phyloP scores from a whole-genome alignment of 345 rosid genomes.

The Gossypium turneri region DNA sequence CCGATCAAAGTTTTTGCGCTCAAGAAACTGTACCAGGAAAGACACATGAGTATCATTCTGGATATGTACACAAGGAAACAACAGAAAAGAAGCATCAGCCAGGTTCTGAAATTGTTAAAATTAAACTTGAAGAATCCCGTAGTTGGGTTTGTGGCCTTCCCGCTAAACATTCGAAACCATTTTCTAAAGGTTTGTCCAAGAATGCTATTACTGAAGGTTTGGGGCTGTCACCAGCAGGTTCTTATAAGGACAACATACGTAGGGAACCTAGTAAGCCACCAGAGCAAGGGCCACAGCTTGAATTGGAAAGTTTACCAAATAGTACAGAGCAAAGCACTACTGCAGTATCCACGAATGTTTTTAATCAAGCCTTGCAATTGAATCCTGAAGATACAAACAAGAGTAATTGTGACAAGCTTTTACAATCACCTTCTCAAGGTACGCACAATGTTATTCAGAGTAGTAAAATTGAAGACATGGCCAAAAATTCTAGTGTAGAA shows the following conservation, averaged over 20 bases:
- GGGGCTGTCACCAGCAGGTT: no score
- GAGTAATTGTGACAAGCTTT: conserved; percentile 6
- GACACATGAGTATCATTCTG: conserved; percentile 10
- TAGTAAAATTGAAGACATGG: conserved; percentile 16
- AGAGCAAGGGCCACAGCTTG: no score
- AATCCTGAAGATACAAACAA: conserved; percentile 5
- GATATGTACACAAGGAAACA: background rate
- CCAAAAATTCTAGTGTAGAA: conserved; percentile 11
- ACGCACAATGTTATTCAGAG: conserved; percentile 9
- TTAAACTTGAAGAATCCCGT: conserved; percentile 17
- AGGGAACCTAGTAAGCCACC: background rate
- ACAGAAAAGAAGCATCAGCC: conserved; percentile 11
- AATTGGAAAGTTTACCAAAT: no score
- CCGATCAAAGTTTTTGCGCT: background rate
- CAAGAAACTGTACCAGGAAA: conserved; percentile 13
- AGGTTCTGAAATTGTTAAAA: conserved; percentile 13
- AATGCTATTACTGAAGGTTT: background rate
- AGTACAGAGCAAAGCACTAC: background rate
- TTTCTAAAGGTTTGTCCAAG: conserved; percentile 18
- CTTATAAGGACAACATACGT: no score
- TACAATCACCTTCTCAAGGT: conserved; percentile 16
- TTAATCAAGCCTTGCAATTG: conserved; percentile 17
- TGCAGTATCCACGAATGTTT: background rate
- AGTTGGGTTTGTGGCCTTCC: conserved; percentile 15
- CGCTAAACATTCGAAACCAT: conserved; percentile 21